These are phyloP conservation scores for Claviceps pazoutovae DNA, from an alignment of 2,329 filamentous ascomycete genomes.

Conservation along the genomic window DNA sequence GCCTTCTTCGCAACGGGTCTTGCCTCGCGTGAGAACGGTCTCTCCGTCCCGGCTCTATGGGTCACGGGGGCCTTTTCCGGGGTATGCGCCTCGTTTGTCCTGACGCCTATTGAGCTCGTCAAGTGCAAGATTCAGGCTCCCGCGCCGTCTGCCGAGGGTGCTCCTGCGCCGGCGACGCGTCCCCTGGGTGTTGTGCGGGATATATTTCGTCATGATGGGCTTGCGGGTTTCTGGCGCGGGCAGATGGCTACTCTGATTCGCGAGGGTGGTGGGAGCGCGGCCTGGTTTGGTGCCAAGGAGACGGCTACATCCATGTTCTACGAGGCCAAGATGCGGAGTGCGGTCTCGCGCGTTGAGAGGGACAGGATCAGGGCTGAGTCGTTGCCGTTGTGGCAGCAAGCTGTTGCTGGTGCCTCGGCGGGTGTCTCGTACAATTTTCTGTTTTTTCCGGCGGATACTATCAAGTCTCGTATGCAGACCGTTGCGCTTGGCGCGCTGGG, in stretches of 20 bases:
- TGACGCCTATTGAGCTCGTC: conserved; percentile 91
- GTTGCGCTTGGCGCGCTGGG: conserved; percentile 48
- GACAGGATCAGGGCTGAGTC: conserved; percentile 32
- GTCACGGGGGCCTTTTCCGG: conserved; percentile 76
- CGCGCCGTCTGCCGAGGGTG: conserved; percentile 25
- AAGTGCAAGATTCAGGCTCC: conserved; percentile 97
- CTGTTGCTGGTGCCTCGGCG: conserved; percentile 71
- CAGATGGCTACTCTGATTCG: conserved; percentile 87
- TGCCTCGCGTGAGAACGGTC: conserved; percentile 36
- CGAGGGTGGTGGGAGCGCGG: conserved; percentile 82
- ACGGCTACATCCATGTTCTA: conserved; percentile 61
- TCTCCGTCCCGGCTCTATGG: conserved; percentile 65
- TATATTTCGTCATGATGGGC: conserved; percentile 68
- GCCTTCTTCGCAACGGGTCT: conserved; percentile 41
- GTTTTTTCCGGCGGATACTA: conserved; percentile 93
- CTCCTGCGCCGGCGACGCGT: conserved; percentile 27
- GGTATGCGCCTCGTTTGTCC: conserved; percentile 74
- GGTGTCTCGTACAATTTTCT: conserved; percentile 94
- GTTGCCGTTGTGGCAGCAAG: conserved; percentile 74
- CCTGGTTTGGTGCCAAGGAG: conserved; percentile 92
- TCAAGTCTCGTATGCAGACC: conserved; percentile 96
- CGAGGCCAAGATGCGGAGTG: conserved; percentile 33
- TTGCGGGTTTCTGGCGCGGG: conserved; percentile 86
- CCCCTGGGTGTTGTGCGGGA: conserved; percentile 61
- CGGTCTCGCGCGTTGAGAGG: conserved; percentile 24